Base-by-base conservation (phyloP, 83 land plant species). In the Picea abies region DNA sequence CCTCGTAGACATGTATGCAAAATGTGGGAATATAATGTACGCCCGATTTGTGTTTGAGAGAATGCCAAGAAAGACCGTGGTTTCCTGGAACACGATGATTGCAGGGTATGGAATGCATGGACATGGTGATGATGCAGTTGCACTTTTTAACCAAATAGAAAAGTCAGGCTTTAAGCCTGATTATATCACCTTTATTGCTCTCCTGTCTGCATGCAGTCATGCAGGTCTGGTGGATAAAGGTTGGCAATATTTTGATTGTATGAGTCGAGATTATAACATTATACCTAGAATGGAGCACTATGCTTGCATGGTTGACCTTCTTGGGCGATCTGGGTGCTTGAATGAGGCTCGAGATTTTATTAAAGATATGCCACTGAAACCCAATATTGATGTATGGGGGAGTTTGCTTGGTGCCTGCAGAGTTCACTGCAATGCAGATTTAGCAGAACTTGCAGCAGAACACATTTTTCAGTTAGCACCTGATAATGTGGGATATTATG, bases 201-300 rank as follows among this genome's bases (percentile, higher is more conserved):
- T 82, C 25, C 84, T 82, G 29, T 82, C 84, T n/a, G 82, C 84
- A 29, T 82, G 79, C 75, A 49, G 84, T 52, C 83, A 78, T 82
- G 84, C 82, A 35, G 84, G 84, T 16, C 67, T 82, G 26, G 82
- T 73, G 39, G 84, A 82, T 76, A 79, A 82, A 76, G 84, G 84
- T 39, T 60, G 75, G 23, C 39, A 70, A 49, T 82, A 82, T 71
- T 82, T 82, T 60, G n/a, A 12, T 20, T 16, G 23, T 4, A 77
- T 82, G 84, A 41, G 29, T 23, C 64, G 25, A 58, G 23, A 60
- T 60, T 35, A 82, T 16, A 23, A 29, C 82, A 76, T 82, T 8
- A 77, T 39, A 44, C 65, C 84, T 23, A 77, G 63, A 60, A 77
- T 82, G 47, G 82, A 82, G 63, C 84, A 82, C 61, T 77, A 32